A percentile compares a stretch with the other conserved stretches of the same genome.
These are phyloP conservation scores for Erodium texanum DNA, from an alignment of 441 rosid species.

Conservation along the genomic window DNA sequence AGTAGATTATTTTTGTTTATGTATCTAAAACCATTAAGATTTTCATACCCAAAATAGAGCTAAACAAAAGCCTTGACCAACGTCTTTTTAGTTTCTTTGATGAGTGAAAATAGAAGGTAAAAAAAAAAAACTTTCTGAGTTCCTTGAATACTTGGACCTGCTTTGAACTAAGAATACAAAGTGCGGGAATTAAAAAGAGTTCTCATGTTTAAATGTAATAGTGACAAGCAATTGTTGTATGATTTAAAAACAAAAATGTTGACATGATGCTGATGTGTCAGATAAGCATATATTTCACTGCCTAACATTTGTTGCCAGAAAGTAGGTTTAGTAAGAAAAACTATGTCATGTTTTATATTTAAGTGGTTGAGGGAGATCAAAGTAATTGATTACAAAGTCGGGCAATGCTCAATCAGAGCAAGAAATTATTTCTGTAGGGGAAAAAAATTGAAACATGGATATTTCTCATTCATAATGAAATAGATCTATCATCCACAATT, in stretches of 20 bases:
- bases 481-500: not conserved
- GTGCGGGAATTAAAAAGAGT: too few relatives aligned
- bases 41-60: not conserved
- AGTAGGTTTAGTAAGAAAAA: not conserved
- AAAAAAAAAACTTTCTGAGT: too few relatives aligned
- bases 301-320: not conserved
- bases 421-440: not conserved
- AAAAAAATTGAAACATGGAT: not conserved
- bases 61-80: too few relatives aligned
- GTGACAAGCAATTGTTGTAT: too few relatives aligned
- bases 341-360: not conserved
- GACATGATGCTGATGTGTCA: too few relatives aligned
- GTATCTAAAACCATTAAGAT: not conserved
- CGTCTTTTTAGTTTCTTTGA: too few relatives aligned
- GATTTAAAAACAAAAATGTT: too few relatives aligned
- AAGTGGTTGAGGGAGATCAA: not conserved
- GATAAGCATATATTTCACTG: not conserved
- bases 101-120: too few relatives aligned
- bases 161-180: too few relatives aligned
- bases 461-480: not conserved
- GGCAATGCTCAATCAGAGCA: not conserved
- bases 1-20: not conserved
- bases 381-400: not conserved
- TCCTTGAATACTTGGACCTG: too few relatives aligned
- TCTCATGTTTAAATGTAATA: too few relatives aligned